Evolutionary conservation across 2,329 filamentous ascomycete genomes (phyloP), one percentile per base, ranked within the genome.

Genomic region (Aspergillus intermedius): DNA sequence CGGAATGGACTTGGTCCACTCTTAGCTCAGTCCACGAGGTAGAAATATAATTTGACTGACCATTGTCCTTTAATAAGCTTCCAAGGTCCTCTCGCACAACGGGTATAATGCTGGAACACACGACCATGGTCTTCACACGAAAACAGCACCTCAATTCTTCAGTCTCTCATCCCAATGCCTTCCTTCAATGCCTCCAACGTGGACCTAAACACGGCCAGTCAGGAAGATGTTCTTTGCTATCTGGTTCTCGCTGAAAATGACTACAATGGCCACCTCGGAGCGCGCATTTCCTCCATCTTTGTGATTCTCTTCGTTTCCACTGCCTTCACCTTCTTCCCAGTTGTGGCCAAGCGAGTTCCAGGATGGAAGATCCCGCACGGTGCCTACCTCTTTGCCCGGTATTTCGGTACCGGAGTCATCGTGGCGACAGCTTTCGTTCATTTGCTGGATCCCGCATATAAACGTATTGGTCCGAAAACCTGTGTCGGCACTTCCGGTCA

Each of bases 401-500:
- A 75, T 58, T 75, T 75, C 45, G 71, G 73, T 28, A 66, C 72
- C 1, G 73, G 73, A 4, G 73, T 76, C 43, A 75, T 75, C 47
- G 54, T 75, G 32, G 72, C 73, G 5, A 76, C 73, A 4, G 72
- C 71, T 0, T 74, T 74, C 54, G 67, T 74, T 42, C 76, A 77
- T 59, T 66, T 75, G 6, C 67, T 75, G 17, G 72, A 74, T 30
- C 73, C 73, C 1, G 71, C 72, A 1, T 74, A 74, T 47, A 44
- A 39, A 1, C 66, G 71, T 46, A 75, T 75, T 46, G 76, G 76
- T 4, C 65, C 72, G 0, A 54, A 66, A n/a, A 71, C 71, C 21
- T 79, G 76, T 50, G 75, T 78, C 4, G 77, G 77, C 19, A 73
- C 78, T 68, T 80, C 77, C 0, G 76, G 73, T 1, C 66, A 70